Evolutionary conservation across 2,329 filamentous ascomycete species (phyloP).

Genomic region (Didymella sp.): DNA sequence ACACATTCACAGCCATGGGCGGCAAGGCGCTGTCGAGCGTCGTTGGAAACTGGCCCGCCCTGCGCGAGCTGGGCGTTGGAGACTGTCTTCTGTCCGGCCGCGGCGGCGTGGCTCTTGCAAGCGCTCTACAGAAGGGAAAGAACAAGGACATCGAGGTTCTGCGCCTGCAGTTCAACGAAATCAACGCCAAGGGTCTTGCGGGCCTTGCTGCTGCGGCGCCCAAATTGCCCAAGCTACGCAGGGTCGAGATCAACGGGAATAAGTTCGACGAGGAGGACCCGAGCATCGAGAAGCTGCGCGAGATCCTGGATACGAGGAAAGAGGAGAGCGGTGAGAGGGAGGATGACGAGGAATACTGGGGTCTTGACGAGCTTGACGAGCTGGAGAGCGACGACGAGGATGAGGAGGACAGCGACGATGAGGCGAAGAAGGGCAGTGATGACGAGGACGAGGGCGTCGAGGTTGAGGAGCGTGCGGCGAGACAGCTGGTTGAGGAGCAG

Average conservation of each 20-base stretch:
- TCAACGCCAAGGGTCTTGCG: conserved; percentile 77
- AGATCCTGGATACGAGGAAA: conserved; percentile 74
- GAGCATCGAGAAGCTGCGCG: conserved; percentile 70
- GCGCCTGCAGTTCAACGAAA: conserved; percentile 92
- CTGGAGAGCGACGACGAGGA: conserved; percentile 87
- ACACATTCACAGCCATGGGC: conserved; percentile 87
- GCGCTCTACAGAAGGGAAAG: conserved; percentile 74
- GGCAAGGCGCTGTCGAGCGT: conserved; percentile 79
- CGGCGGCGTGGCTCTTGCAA: conserved; percentile 75
- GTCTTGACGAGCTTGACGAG: conserved; percentile 71
- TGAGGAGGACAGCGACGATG: conserved; percentile 73
- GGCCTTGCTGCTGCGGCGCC: conserved; percentile 70
- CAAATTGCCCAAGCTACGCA: conserved; percentile 75
- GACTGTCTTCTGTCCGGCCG: conserved; percentile 84
- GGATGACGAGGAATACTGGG: conserved; percentile 60
- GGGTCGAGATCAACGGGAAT: conserved; percentile 95
- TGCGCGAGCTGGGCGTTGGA: conserved; percentile 85
- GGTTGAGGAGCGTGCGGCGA: conserved; percentile 49
- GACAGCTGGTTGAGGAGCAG: conserved; percentile 71
- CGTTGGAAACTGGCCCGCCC: conserved; percentile 73
- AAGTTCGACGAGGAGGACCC: conserved; percentile 88
- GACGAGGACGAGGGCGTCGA: conserved; percentile 69
- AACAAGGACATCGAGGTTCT: conserved; percentile 83
- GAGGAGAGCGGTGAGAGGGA: conserved; percentile 62
- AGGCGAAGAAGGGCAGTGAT: conserved; percentile 65